These are phyloP conservation scores for Lolium multiflorum DNA, from an alignment of 176 grass and related monocot species.

Conservation along the genomic window DNA sequence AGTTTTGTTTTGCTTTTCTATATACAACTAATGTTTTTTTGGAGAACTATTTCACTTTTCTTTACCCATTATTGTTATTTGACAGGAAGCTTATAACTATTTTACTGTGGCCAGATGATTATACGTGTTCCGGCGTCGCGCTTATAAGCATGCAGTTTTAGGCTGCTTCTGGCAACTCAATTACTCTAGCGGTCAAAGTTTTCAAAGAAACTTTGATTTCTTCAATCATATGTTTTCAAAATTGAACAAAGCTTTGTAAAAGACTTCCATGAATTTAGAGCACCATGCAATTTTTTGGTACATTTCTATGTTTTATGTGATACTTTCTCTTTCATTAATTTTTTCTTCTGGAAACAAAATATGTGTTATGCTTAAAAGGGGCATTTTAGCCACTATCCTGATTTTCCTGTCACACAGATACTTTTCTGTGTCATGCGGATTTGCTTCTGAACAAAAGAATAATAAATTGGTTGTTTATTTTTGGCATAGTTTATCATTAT, in stretches of 20 bases:
- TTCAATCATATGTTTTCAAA: constrained; percentile 50
- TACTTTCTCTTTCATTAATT: neutral
- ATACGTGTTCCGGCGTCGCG: constrained; percentile 65
- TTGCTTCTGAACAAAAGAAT: constrained; percentile 8
- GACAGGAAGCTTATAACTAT: constrained; percentile 70
- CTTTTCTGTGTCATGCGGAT: too few species aligned
- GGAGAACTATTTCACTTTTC: constrained; percentile 59
- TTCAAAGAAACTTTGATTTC: constrained; percentile 44
- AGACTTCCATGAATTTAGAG: constrained; percentile 60
- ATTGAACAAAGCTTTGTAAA: constrained; percentile 65
- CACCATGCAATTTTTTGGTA: constrained; percentile 30
- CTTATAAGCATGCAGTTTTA: constrained; percentile 67
- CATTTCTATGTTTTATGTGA: constrained; percentile 25
- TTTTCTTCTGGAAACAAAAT: constrained; percentile 21
- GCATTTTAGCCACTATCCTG: neutral
- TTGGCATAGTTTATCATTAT: too few species aligned
- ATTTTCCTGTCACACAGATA: neutral
- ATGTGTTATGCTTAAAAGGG: constrained; percentile 12
- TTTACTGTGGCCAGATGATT: constrained; percentile 86
- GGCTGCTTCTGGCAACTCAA: constrained; percentile 52
- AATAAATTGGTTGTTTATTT: too few species aligned
- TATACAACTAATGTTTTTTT: constrained; percentile 36
- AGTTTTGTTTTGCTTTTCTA: constrained; percentile 21
- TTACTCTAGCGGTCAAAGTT: constrained; percentile 59
- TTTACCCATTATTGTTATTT: constrained; percentile 66